Evolutionary conservation across 257 asterid genomes (phyloP).

Genomic region (Osmanthus fragrans): DNA sequence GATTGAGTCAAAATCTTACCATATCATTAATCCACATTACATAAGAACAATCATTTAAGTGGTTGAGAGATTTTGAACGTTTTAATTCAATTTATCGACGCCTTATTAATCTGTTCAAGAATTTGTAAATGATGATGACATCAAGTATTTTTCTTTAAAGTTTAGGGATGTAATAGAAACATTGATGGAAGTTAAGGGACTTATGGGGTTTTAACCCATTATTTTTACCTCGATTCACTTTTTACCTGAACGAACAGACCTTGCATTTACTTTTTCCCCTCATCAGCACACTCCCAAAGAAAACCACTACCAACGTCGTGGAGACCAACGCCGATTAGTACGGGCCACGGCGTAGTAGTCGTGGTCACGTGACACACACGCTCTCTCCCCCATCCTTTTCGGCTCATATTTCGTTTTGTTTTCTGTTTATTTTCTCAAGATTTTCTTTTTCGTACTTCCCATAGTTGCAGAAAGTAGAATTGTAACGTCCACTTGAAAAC

Average conservation of each 20-base stretch:
- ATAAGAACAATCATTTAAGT: too few relatives aligned
- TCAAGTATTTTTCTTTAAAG: neutral
- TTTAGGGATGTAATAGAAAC: neutral
- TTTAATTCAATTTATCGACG: too few relatives aligned
- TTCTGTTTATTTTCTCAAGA: neutral
- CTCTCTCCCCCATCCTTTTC: neutral
- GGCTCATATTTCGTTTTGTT: neutral
- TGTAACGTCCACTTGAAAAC: constrained; percentile 17
- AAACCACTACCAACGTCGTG: constrained; percentile 4
- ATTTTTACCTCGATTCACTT: neutral
- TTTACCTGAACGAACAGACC: neutral
- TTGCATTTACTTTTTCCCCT: neutral
- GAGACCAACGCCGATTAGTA: neutral
- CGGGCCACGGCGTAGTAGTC: constrained; percentile 6
- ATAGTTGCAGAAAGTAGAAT: constrained; percentile 11
- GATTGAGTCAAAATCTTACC: too few relatives aligned
- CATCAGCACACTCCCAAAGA: neutral
- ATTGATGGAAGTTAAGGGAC: neutral
- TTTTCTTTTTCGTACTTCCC: constrained; percentile 8
- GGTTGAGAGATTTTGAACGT: too few relatives aligned
- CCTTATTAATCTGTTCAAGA: too few relatives aligned
- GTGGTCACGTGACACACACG: constrained; percentile 18
- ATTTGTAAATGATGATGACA: too few relatives aligned
- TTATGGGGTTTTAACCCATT: neutral
- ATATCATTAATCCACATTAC: too few relatives aligned